Base-by-base conservation (phyloP, 2,329 filamentous ascomycete species). In the Botrytis fragariae region DNA sequence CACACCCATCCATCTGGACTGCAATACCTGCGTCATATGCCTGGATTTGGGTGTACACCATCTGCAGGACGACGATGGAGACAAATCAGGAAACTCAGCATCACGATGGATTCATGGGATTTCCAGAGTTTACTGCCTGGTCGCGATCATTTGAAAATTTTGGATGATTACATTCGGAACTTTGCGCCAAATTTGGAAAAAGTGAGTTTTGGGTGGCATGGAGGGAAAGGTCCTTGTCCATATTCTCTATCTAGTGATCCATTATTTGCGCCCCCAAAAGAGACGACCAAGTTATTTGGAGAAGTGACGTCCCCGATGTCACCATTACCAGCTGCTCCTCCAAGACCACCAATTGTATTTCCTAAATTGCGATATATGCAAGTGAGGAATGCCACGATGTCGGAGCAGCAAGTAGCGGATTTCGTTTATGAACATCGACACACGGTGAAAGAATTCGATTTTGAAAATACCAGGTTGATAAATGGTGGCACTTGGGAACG, bases 201-300 rank as follows among this genome's bases (percentile, higher is more conserved):
- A 81, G 86, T 97, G 73, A 87, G 87, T 73, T 97, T 97, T 82
- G 87, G 89, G 73, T 97, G 94, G 94, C 85, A 91, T 75, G 92
- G 92, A 57, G 83, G 84, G 62, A 90, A 90, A 80, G 93, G 93
- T 0, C 92, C 92, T 2, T 93, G 91, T 72, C 93, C 93, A 1
- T 82, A 96, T 32, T 89, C 90, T 0, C 85, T 95, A n/a, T 79
- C 77, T 69, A 77, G 73, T 18, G 92, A 95, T 78, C 89, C 91
- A 22, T 85, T 93, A n/a, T 90, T 92, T 79, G 85, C 88, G 37
- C 85, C 88, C 44, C 84, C 87, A 22, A 84, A 86, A 64, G 82
- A 82, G 72, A 83, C 83, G 61, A 85, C 83, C 80, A 91, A 90
- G 81, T 84, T 91, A 12, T 91, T 91, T 82, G 86, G 88, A 74